Evolutionary conservation across 495 filamentous ascomycete species (phyloP), one percentile per base, ranked within the genome.

Genomic region (Xylaria curta): DNA sequence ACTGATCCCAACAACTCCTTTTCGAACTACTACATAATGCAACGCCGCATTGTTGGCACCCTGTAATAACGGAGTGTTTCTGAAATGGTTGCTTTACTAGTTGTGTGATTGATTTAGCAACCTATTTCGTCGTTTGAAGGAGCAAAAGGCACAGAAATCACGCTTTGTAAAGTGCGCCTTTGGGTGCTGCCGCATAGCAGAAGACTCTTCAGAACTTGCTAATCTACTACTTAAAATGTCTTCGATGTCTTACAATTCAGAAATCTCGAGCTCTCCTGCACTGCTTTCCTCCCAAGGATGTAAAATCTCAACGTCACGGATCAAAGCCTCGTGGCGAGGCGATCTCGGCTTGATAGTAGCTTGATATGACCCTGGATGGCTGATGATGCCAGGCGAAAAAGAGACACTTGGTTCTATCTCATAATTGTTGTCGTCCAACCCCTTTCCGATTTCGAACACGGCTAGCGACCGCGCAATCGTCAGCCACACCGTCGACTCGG

Each of bases 281-380:
- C 83, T 72, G 36, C 82, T 78, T 69, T 79, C 47, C 72, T 82
- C 81, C 80, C 80, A 85, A 10, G 82, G 84, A 75, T 79, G 67
- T 19, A 81, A 72, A 33, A 71, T 58, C 58, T 83, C 83, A 21
- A 82, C 73, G 3, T 62, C 33, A 33, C 70, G 58, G 33, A 76
- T 78, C 28, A 81, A 62, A 72, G 68, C 69, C 19, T 67, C 73
- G 71, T 78, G 75, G n/a, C 71, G 70, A 24, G 73, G 40, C 26
- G 66, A 72, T 47, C 80, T 70, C 28, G 77, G 75, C 46, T 51
- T 77, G 49, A 82, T 80, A 51, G 73, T 71, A 51, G 74, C 76
- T 26, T 78, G 73, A 67, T 78, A 82, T 7, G 62, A 47, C 54
- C 71, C 64, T 8, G 78, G 74, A 12, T 75, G 75, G 24, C 72